A percentile compares a stretch with the other conserved stretches of the same genome.
Conservation (phyloP, 208 protist genomes). For the Novymonas esmeraldas region DNA sequence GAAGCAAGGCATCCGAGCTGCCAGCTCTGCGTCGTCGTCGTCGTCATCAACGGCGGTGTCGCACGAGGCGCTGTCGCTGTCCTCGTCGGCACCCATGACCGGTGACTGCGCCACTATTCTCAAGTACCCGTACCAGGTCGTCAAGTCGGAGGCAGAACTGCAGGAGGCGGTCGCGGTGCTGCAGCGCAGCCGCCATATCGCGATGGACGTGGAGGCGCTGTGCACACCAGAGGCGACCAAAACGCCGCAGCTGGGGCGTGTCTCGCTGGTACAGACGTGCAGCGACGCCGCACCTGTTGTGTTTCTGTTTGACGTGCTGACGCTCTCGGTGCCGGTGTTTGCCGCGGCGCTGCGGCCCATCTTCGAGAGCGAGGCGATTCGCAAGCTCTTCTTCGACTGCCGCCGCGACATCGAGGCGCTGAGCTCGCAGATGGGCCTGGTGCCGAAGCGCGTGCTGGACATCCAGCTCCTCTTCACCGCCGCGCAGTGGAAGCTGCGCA, state of each 20-base stretch:
- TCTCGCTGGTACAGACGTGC: conserved; percentile 88
- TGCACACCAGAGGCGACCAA: conserved; percentile 51
- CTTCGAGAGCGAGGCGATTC: conserved; percentile 44
- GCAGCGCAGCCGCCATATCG: conserved; percentile 42
- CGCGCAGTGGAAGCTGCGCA: conserved; percentile 82
- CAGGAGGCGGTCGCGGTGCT: conserved; percentile 41
- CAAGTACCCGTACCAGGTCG: conserved; percentile 68
- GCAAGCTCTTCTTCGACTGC: conserved; percentile 90
- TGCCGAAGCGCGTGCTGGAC: conserved; percentile 65
- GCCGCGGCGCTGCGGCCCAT: conserved; percentile 37
- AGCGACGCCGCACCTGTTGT: conserved; percentile 57
- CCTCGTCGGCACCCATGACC: neutral
- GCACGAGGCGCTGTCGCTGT: neutral
- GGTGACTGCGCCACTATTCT: conserved; percentile 34
- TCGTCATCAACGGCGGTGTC: too few species aligned
- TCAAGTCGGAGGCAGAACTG: conserved; percentile 55
- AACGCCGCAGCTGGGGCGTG: conserved; percentile 67
- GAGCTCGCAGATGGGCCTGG: conserved; percentile 73
- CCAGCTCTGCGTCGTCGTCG: neutral
- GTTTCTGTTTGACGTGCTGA: conserved; percentile 88
- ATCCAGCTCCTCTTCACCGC: conserved; percentile 87
- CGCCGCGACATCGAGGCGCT: conserved; percentile 90
- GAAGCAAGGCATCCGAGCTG: neutral
- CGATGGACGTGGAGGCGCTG: conserved; percentile 88
- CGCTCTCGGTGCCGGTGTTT: conserved; percentile 46